Conservation (phyloP, 306 rosid genomes). For the Pachyrhizus erosus region DNA sequence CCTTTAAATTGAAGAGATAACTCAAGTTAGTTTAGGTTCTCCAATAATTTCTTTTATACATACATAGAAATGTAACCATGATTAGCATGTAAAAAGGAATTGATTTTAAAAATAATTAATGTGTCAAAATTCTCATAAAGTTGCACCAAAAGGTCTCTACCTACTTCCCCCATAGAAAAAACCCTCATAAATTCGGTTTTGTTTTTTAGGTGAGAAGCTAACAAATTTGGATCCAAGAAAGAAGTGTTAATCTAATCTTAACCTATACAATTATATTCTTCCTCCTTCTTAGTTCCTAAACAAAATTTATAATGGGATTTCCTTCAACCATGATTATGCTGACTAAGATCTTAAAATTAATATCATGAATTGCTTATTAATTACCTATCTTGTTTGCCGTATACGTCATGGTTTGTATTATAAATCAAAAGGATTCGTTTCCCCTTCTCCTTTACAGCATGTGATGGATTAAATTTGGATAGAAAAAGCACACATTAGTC, state of each 20-base stretch:
- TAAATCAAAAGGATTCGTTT: not conserved
- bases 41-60: not conserved
- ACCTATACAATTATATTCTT: too few species aligned
- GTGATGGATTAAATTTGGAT: constrained; percentile 22
- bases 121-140: constrained; percentile 33
- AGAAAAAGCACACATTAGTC: constrained; percentile 20
- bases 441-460: not conserved
- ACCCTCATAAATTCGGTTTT: not conserved
- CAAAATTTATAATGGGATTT: too few species aligned
- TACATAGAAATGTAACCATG: not conserved
- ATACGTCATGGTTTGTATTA: constrained; percentile 41
- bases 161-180: not conserved
- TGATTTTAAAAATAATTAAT: not conserved
- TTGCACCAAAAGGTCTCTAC: constrained; percentile 12
- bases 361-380: not conserved
- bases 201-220: not conserved
- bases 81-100: not conserved
- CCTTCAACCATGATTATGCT: constrained; percentile 15
- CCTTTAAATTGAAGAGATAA: not conserved
- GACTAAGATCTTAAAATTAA: constrained; percentile 3
- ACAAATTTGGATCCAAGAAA: not conserved
- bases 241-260: not conserved
- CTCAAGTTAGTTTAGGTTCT: not conserved
- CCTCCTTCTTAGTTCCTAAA: too few species aligned
- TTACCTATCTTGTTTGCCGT: constrained; percentile 37